Percentiles rank a stretch among this genome's conserved stretches.
Evolutionary conservation across 1,284 basidiomycete genomes (phyloP).

Genomic region (Cronartium quercuum): DNA sequence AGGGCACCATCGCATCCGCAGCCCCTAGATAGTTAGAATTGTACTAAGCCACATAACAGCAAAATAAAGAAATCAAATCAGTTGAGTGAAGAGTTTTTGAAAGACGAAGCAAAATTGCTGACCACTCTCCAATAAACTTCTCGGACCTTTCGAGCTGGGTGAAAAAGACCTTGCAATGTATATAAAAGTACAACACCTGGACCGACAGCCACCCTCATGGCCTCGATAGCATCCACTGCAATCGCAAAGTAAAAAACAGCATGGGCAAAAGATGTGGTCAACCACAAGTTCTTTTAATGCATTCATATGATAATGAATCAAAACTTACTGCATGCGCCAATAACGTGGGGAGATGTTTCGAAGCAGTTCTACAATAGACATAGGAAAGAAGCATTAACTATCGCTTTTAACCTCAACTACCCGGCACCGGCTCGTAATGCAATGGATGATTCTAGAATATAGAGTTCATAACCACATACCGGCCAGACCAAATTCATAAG

Average conservation of each 20-base stretch:
- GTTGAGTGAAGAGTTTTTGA: neutral
- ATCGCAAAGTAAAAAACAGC: conserved; percentile 7
- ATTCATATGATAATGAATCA: conserved; percentile 3
- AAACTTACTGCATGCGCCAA: conserved; percentile 59
- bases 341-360: conserved; percentile 80
- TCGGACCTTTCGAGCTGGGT: conserved; percentile 90
- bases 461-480: conserved; percentile 48
- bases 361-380: conserved; percentile 4
- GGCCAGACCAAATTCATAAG: conserved; percentile 99
- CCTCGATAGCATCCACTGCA: conserved; percentile 67
- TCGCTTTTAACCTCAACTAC: neutral
- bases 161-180: conserved; percentile 84
- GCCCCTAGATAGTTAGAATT: conserved; percentile 73
- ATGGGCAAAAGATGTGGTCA: conserved; percentile 14
- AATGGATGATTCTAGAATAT: neutral
- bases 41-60: conserved; percentile 43
- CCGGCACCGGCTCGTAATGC: neutral
- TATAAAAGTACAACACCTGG: conserved; percentile 87
- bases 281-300: neutral
- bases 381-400: conserved; percentile 4
- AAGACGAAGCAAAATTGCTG: conserved; percentile 1
- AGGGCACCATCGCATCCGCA: conserved; percentile 81
- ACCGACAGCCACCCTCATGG: conserved; percentile 90
- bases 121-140: conserved; percentile 56
- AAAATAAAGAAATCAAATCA: conserved; percentile 55